Evolutionary conservation across 2,329 filamentous ascomycete species (phyloP).

Genomic region (Aspergillus felis): DNA sequence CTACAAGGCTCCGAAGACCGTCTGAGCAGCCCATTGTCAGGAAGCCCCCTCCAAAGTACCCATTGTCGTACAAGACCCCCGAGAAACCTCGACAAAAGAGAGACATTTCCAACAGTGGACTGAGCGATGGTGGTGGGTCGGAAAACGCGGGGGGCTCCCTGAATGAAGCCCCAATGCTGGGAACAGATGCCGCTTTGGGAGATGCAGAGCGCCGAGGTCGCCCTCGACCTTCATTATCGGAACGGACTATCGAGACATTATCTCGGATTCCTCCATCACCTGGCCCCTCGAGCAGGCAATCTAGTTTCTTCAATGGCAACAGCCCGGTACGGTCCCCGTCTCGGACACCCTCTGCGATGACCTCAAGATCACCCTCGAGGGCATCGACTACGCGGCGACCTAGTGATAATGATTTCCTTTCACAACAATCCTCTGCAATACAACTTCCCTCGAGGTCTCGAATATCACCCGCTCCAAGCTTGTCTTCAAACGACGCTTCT

Average conservation of each 20-base stretch:
- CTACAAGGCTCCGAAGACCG: constrained; percentile 35
- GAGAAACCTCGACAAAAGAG: constrained; percentile 16
- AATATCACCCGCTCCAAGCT: constrained; percentile 20
- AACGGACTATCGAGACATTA: constrained; percentile 82
- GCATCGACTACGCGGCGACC: constrained; percentile 47
- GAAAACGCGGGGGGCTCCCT: constrained; percentile 9
- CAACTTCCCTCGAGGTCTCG: constrained; percentile 33
- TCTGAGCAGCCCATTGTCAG: constrained; percentile 37
- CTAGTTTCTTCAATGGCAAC: constrained; percentile 69
- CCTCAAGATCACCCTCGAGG: constrained; percentile 39
- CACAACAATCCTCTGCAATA: constrained; percentile 27
- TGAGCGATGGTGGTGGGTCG: constrained; percentile 14
- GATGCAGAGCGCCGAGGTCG: constrained; percentile 23
- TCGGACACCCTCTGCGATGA: constrained; percentile 59
- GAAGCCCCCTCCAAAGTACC: constrained; percentile 26
- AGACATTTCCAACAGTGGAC: constrained; percentile 17
- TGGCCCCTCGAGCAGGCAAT: constrained; percentile 60
- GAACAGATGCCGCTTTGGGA: constrained; percentile 15
- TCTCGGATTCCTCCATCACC: constrained; percentile 76
- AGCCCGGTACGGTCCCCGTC: constrained; percentile 59
- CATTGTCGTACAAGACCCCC: constrained; percentile 21
- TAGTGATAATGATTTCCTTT: constrained; percentile 52
- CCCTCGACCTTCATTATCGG: constrained; percentile 53
- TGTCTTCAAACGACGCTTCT: constrained; percentile 16
- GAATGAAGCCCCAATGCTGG: constrained; percentile 8